These are phyloP conservation scores for Paecilomyces variotii DNA, from an alignment of 2,329 filamentous ascomycete species.

Conservation along the genomic window DNA sequence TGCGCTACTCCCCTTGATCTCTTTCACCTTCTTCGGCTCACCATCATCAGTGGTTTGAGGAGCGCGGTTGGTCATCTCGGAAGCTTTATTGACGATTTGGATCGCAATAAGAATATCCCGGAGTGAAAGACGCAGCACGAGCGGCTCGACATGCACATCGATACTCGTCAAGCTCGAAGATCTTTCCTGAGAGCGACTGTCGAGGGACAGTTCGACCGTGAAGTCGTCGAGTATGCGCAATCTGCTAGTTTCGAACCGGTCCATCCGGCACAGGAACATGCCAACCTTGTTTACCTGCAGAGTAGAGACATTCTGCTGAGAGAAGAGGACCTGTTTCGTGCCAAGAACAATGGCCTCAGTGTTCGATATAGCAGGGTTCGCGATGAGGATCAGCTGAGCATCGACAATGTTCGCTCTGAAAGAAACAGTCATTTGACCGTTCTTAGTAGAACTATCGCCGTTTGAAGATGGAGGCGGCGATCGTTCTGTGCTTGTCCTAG, in stretches of 20 bases:
- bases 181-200: constrained; percentile 56
- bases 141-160: constrained; percentile 77
- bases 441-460: constrained; percentile 26
- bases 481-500: constrained; percentile 16
- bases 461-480: constrained; percentile 14
- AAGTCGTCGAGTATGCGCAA: constrained; percentile 95
- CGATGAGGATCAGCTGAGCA: constrained; percentile 91
- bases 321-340: constrained; percentile 86
- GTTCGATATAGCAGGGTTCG: constrained; percentile 79
- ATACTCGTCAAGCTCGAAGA: constrained; percentile 64
- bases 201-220: constrained; percentile 81
- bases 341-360: constrained; percentile 95
- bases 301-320: constrained; percentile 87
- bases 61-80: constrained; percentile 63
- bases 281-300: constrained; percentile 89
- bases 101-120: constrained; percentile 90
- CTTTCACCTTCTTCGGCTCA: constrained; percentile 45
- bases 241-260: constrained; percentile 84
- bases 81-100: constrained; percentile 85
- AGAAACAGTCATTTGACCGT: constrained; percentile 61
- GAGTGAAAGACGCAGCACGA: constrained; percentile 82
- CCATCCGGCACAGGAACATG: constrained; percentile 99
- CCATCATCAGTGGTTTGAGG: constrained; percentile 44
- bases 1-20: constrained; percentile 27
- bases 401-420: constrained; percentile 93